Percentiles rank a stretch among this genome's conserved stretches.
phyloP scores from a whole-genome alignment of 495 filamentous ascomycete species.

The Emericellopsis terricola region DNA sequence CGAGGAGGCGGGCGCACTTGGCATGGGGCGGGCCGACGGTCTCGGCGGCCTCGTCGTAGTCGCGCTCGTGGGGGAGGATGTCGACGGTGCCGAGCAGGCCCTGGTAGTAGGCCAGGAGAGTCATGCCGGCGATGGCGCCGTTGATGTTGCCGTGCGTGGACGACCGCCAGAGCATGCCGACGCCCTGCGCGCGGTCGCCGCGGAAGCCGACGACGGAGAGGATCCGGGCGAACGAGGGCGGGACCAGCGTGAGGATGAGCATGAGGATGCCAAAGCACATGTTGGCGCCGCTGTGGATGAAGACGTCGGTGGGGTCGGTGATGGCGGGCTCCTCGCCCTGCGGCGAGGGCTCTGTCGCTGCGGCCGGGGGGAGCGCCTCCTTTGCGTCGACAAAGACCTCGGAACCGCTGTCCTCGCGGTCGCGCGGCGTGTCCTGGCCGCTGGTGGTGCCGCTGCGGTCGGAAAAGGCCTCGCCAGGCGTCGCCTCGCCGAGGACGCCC shows the following conservation, averaged over 20 bases:
- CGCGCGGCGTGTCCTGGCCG: not conserved
- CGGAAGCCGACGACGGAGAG: slow-evolving; percentile 81
- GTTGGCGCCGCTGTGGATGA: slow-evolving; percentile 72
- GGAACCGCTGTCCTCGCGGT: not conserved
- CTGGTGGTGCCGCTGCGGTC: slow-evolving; percentile 1
- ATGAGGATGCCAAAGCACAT: slow-evolving; percentile 80
- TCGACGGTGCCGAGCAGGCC: slow-evolving; percentile 71
- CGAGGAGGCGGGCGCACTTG: slow-evolving; percentile 47
- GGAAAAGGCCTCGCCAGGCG: not conserved
- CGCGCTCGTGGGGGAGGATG: slow-evolving; percentile 50
- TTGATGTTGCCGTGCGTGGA: slow-evolving; percentile 78
- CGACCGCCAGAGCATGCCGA: slow-evolving; percentile 82
- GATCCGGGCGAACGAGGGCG: slow-evolving; percentile 69
- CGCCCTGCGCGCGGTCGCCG: slow-evolving; percentile 70
- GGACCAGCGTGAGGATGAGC: slow-evolving; percentile 75
- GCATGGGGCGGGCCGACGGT: slow-evolving; percentile 52
- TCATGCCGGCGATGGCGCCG: slow-evolving; percentile 71
- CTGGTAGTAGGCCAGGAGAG: slow-evolving; percentile 75
- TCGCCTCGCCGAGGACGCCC: slow-evolving; percentile 13
- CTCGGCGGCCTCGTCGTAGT: slow-evolving; percentile 29
- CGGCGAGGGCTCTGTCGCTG: not conserved
- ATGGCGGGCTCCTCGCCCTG: slow-evolving; percentile 28
- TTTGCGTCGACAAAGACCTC: slow-evolving; percentile 1
- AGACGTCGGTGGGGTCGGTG: slow-evolving; percentile 56
- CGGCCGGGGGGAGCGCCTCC: not conserved